Evolutionary conservation across 495 filamentous ascomycete genomes (phyloP), one percentile per base, ranked within the genome.

Genomic region (Penicillium diatomitis): DNA sequence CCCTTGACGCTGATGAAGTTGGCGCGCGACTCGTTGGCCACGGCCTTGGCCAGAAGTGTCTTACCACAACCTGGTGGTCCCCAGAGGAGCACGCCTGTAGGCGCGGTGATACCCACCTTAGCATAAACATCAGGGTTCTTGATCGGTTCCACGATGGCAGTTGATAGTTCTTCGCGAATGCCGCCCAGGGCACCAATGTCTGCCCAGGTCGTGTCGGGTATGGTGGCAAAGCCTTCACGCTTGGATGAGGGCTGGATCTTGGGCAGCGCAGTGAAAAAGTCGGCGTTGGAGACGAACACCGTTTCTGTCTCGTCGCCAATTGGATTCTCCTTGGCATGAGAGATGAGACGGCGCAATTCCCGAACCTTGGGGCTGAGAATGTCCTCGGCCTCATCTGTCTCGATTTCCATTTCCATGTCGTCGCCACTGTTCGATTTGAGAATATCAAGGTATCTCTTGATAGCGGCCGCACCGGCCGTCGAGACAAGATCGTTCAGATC

Each of bases 1-100:
- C 92, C 92, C 70, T 95, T 96, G 68, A 98, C 87, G 54, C 86
- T 89, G 68, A 98, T 98, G 76, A 98, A 98, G 66, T 96, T 97
- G 30, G 94, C 92, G 54, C 86, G 84, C 28, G 85, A 88, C 67
- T 96, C 94, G 66, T 95, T 94, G 49, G 92, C 92, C 4, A 95
- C 90, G 11, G 92, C 92, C 68, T 96, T 96, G 44, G 92, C 92
- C 6, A 98, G 82, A 4, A 98, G 79, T 0, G 92, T 98, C 65
- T 98, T 98, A 53, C 92, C 92, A 67, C 92, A 98, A 32, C 92
- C 92, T 3, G 92, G 92, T 0, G 92, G 92, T 9, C 92, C 92
- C 90, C 92, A 97, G 49, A 98, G 85, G 8, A 98, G 78, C 9
- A 97, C 87, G 31, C 94, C 94, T 0, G 88, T 87, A 0, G 92